Evolutionary conservation across 73 alveolate genomes (phyloP).

Genomic region (Blepharisma stoltei): DNA sequence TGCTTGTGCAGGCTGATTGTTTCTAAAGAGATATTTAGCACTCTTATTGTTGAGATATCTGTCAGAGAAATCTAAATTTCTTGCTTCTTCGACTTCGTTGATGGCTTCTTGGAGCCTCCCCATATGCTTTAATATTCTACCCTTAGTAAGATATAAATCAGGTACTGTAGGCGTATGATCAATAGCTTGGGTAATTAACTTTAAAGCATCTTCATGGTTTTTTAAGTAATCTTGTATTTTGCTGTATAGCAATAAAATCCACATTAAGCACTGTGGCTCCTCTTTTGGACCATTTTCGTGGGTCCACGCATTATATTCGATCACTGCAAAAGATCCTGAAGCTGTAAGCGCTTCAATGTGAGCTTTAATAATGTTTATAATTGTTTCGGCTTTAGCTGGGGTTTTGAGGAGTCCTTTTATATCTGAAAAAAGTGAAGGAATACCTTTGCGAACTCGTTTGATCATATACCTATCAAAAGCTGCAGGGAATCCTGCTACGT

Average conservation of each 20-base stretch:
- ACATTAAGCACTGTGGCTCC: slow-evolving; percentile 53
- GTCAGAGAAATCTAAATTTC: slow-evolving; percentile 83
- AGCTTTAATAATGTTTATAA: slow-evolving; percentile 33
- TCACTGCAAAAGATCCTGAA: background rate
- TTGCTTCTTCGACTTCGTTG: slow-evolving; percentile 66
- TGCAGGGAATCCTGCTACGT: slow-evolving; percentile 34
- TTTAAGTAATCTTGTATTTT: slow-evolving; percentile 64
- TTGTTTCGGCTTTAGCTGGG: slow-evolving; percentile 30
- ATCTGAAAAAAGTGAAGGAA: slow-evolving; percentile 56
- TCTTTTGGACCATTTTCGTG: slow-evolving; percentile 44
- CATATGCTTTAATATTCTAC: slow-evolving; percentile 66
- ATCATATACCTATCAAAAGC: slow-evolving; percentile 30
- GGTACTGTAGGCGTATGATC: slow-evolving; percentile 85
- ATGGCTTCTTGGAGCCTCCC: slow-evolving; percentile 65
- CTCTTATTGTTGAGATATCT: slow-evolving; percentile 83
- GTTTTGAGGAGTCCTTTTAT: slow-evolving; percentile 39
- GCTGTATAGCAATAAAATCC: slow-evolving; percentile 49
- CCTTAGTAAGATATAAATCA: slow-evolving; percentile 74
- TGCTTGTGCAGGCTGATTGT: slow-evolving; percentile 64
- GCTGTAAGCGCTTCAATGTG: slow-evolving; percentile 27
- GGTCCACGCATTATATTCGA: slow-evolving; percentile 21
- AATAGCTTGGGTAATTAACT: slow-evolving; percentile 66
- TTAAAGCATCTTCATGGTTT: slow-evolving; percentile 69
- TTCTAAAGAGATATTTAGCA: slow-evolving; percentile 60
- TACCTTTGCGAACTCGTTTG: slow-evolving; percentile 45